Conservation (phyloP, 257 asterid genomes). For the Linaria vulgaris region DNA sequence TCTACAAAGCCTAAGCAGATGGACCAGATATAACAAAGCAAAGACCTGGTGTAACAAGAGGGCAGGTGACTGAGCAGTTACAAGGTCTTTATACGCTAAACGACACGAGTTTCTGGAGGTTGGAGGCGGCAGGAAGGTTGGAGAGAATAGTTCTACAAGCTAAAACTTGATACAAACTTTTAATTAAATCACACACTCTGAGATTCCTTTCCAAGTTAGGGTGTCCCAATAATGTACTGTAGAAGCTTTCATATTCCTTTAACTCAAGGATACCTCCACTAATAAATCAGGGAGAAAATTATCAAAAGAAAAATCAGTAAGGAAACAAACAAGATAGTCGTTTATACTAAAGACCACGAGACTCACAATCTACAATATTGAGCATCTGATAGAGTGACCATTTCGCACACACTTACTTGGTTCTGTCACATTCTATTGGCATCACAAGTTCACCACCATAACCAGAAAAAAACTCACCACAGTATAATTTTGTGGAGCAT, state of each 20-base stretch:
- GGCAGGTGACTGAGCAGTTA: background rate
- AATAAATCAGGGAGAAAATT: too few species aligned
- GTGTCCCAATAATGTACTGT: too few species aligned
- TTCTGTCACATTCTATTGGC: background rate
- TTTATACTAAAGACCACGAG: background rate
- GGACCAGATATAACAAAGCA: background rate
- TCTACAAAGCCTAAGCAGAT: background rate
- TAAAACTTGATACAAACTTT: background rate
- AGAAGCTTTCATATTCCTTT: too few species aligned
- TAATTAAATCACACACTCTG: background rate
- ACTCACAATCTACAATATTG: background rate
- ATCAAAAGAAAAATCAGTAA: too few species aligned
- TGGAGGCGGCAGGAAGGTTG: background rate
- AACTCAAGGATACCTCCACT: too few species aligned
- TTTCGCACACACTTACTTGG: background rate
- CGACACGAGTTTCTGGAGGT: too few species aligned
- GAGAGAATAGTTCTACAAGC: background rate
- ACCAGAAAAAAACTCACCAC: background rate
- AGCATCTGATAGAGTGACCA: background rate
- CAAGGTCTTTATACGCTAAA: background rate
- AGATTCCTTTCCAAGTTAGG: too few species aligned
- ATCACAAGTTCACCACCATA: background rate
- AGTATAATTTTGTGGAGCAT: background rate
- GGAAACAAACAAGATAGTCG: too few species aligned
- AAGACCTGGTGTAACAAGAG: background rate